Base-by-base conservation (phyloP, 805 yeast species). In the Candida sanyiensis region DNA sequence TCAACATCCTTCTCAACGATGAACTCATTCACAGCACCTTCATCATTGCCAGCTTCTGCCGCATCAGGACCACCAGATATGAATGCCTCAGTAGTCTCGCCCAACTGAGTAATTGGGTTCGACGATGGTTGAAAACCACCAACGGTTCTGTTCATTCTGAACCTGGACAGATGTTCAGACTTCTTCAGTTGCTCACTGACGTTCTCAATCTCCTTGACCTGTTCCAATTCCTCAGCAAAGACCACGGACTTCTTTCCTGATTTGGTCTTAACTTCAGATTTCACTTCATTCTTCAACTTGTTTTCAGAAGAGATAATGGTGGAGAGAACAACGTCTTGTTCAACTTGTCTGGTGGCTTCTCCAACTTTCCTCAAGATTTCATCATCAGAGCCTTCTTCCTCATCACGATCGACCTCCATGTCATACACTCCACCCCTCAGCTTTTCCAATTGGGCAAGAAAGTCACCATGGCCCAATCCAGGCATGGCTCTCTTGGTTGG, bases 121-220 rank as follows among this genome's bases (percentile, higher is more conserved):
- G 8, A 7, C 12, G 32, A 28, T 16, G 35, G 31, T 6, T 21
- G 23, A 12, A 35, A 33, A 1, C 23, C 38, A 13, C 19, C 28
- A 10, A 31, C 21, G 16, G 16, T n/a, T 32, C 44, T 38, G 30
- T 42, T 38, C 34, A 40, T 44, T 40, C 50, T 51, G 38, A 54
- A 54, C 28, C 39, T 52, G 0, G 58, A 54, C 1, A 52, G 38
- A 21, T 39, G 50, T 3, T 20, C 13, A 4, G 25, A 46, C 12
- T 59, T 49, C 45, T 57, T 68, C 44, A 75, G 50, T 26, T 67
- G 67, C 22, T 67, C 68, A 51, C 80, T 75, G 3, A 77, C 63
- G 46, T 76, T 73, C 35, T 75, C 82, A 34, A 81, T 67, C 40
- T 76, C 77, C 44, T 77, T 79, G 9, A 82, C 70, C 19, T 39